Evolutionary conservation across 1,284 basidiomycete genomes (phyloP), one percentile per base, ranked within the genome.

Genomic region (Puccinia triticina): DNA sequence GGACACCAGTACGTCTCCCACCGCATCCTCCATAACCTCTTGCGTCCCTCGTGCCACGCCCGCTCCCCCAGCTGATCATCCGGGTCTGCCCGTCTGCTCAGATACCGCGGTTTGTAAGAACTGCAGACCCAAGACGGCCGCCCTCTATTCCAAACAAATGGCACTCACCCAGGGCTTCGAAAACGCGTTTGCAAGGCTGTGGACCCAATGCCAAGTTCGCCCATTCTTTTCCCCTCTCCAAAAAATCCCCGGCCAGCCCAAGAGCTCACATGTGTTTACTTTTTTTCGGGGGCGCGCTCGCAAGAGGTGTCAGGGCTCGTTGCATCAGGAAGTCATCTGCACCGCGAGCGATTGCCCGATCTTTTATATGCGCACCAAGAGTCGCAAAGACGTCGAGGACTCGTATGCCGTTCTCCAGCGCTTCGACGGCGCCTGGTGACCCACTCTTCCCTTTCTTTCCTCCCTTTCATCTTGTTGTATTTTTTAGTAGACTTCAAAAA

Each of bases 81-180:
- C 2, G 8, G 2, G 18, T 50, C 48, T 21, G 18, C 11, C 18
- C 53, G 11, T 46, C 32, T 29, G 40, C 29, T 29, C 84, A 96
- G 94, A 92, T 84, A 93, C 93, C 67, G 96, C 95, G 5, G 92
- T 98, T 5, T 98, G 95, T 87, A 92, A 94, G 83, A 97, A 97
- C 86, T 98, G 96, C 85, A 90, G 92, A 74, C 91, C 93, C 0
- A 90, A 91, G 82, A 90, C 96, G 55, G 92, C 92, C 14, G 95
- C 96, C 85, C 88, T 98, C 78, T 97, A 96, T 86, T 93, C 95
- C 85, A 96, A 95, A 86, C 95, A 97, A 89, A 89, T 91, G 32
- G 87, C 89, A 5, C 89, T 89, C 8, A 91, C 93, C 0, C 95
- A 95, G 0, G 90, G 91, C 10, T 88, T 92, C 66, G 94, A 98